Evolutionary conservation across 148 eudicot genomes (phyloP).

Genomic region (Arctostaphylos glauca): DNA sequence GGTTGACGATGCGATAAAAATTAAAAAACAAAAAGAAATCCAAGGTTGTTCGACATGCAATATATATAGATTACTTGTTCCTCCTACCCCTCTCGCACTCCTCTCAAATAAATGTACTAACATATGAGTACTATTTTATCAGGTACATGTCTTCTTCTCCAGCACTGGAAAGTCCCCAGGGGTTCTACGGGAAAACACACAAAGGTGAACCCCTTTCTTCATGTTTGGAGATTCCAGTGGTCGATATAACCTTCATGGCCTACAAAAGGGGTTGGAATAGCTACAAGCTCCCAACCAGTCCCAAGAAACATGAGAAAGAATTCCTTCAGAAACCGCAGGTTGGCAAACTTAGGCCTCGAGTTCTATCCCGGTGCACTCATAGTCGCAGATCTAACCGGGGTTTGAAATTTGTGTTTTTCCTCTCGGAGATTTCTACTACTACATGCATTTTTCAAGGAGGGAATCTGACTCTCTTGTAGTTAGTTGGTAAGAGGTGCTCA

Average conservation of each 20-base stretch:
- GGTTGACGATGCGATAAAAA: too few species aligned
- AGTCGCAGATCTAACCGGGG: not conserved
- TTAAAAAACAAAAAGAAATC: too few species aligned
- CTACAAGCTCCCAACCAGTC: too few species aligned
- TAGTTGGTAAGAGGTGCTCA: constrained; percentile 21
- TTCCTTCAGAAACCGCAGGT: too few species aligned
- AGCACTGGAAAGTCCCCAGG: not conserved
- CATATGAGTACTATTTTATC: too few species aligned
- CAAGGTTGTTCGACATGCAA: too few species aligned
- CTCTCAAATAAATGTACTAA: not conserved
- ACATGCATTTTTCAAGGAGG: too few species aligned
- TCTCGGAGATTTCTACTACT: not conserved
- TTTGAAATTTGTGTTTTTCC: not conserved
- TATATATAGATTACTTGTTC: not conserved
- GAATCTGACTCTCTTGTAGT: too few species aligned
- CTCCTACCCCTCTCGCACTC: too few species aligned
- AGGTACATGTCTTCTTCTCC: not conserved
- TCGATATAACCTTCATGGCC: not conserved
- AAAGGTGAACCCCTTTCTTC: not conserved
- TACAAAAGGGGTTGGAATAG: too few species aligned
- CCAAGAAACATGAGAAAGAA: too few species aligned
- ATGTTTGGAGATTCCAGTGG: not conserved
- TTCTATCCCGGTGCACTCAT: not conserved
- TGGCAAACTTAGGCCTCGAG: not conserved
- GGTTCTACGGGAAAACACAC: not conserved